phyloP scores from a whole-genome alignment of 1,139 yeast species.

The Taiozyma sp. region DNA sequence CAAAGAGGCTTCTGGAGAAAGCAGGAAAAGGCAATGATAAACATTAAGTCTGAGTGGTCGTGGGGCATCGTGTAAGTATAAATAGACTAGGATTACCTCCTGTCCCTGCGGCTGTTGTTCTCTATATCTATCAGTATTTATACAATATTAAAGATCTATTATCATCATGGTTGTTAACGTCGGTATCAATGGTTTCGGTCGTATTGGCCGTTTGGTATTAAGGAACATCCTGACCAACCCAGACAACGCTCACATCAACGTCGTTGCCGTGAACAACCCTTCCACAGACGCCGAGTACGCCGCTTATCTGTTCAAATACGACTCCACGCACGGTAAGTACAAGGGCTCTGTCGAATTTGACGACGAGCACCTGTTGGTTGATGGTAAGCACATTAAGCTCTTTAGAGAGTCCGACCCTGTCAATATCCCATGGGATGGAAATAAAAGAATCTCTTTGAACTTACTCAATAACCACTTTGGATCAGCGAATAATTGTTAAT shows the following conservation, averaged over 20 bases:
- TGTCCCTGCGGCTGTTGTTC: background rate
- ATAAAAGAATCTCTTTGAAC: background rate
- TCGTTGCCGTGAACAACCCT: constrained; percentile 81
- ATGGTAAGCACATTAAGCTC: constrained; percentile 62
- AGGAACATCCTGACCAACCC: constrained; percentile 70
- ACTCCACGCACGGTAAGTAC: constrained; percentile 80
- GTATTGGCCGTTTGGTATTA: constrained; percentile 78
- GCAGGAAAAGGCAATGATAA: background rate
- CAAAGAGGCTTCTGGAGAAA: background rate
- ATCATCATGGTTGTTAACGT: constrained; percentile 27
- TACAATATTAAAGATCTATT: background rate
- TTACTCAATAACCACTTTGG: background rate
- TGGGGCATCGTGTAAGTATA: background rate
- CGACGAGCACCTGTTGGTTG: constrained; percentile 57
- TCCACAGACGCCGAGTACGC: constrained; percentile 81
- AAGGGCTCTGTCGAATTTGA: constrained; percentile 62
- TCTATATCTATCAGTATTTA: no score
- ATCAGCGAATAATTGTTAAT: background rate
- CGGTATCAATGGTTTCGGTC: constrained; percentile 90
- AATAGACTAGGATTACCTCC: background rate
- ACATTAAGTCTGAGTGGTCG: no score
- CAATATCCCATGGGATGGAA: constrained; percentile 74
- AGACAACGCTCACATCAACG: constrained; percentile 68
- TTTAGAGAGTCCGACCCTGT: constrained; percentile 82
- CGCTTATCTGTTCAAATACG: constrained; percentile 85